Base-by-base conservation (phyloP, 768 basidiomycete genomes). In the Termitomyces titanicus region DNA sequence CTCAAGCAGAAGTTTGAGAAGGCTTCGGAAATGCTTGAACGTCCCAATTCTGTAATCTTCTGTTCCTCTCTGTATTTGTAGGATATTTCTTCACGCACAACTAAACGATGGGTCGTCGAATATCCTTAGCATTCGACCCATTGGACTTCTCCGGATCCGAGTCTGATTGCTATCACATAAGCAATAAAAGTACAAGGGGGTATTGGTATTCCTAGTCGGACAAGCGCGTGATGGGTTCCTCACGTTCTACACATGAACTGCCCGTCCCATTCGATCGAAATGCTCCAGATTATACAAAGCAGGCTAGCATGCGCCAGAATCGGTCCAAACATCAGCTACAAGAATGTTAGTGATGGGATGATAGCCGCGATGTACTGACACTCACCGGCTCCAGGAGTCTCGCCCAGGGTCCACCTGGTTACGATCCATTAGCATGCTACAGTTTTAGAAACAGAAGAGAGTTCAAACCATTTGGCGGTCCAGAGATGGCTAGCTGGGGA, bases 1-100 rank as follows among this genome's bases (percentile, higher is more conserved):
- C 77, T 99, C 18, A 85, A 94, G 72, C 86, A 94, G 64, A 97
- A 94, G 70, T 98, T 99, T 65, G 90, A 89, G 61, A 91, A 91
- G 67, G 80, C 90, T 15, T 86, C 90, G 0, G 93, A 94, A 72
- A 87, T 95, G 89, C 84, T 98, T 22, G 94, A 94, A 70, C 80
- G 94, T 40, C 94, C 89, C 0, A 95, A 94, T 68, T 94, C 92
- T 0, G 94, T 98, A 57, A 93, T 94, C 39, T 94, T 94, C 73
- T 90, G 89, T 63, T 90, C 90, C 24, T 92, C 89, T 3, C 64
- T 94, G 72, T 93, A 93, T 70, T 76, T 94, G 33, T 92, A 73
- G 48, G 12, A 38, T 18, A 24, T 8, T 25, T 18, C 11, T 25
- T 47, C 20, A 6, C 27, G 18, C 44, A 44, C 25, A 12, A 42